Conservation (phyloP, 179 eudicot species). For the Actinidia arguta region DNA sequence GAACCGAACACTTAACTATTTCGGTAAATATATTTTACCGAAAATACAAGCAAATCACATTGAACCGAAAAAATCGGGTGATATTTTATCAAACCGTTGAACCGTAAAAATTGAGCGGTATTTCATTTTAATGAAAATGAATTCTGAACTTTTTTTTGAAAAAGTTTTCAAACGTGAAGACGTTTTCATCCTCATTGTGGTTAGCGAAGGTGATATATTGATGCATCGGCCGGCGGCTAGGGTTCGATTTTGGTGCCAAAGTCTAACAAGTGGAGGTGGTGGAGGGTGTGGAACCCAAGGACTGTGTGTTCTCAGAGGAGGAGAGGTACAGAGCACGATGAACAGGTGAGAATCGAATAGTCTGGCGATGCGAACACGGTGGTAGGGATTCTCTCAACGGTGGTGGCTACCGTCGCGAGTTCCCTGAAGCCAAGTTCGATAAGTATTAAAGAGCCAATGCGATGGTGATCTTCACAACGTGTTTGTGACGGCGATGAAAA, state of each 20-base stretch:
- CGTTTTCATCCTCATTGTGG: no score
- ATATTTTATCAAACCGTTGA: no score
- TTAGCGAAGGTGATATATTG: conserved; percentile 20
- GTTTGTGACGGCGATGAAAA: background rate
- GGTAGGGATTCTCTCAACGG: conserved; percentile 17
- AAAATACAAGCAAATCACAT: no score
- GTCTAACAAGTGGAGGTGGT: conserved; percentile 18
- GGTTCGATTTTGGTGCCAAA: conserved; percentile 31
- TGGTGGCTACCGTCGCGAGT: conserved; percentile 23
- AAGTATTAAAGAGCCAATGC: conserved; percentile 20
- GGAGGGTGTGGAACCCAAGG: conserved; percentile 30
- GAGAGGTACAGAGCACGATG: conserved; percentile 28
- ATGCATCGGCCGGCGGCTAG: conserved; percentile 31
- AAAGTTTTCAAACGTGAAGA: no score
- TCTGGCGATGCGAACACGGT: conserved; percentile 30
- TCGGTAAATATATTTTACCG: no score
- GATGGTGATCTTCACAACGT: background rate
- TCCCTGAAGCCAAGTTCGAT: conserved; percentile 27
- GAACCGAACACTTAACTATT: no score
- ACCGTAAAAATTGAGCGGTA: no score
- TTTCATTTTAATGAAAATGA: no score
- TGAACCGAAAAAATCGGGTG: no score
- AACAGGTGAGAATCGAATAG: conserved; percentile 30
- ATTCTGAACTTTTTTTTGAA: no score
- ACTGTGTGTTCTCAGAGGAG: conserved; percentile 35